Evolutionary conservation across 768 basidiomycete genomes (phyloP).

Genomic region (Mycena metata): DNA sequence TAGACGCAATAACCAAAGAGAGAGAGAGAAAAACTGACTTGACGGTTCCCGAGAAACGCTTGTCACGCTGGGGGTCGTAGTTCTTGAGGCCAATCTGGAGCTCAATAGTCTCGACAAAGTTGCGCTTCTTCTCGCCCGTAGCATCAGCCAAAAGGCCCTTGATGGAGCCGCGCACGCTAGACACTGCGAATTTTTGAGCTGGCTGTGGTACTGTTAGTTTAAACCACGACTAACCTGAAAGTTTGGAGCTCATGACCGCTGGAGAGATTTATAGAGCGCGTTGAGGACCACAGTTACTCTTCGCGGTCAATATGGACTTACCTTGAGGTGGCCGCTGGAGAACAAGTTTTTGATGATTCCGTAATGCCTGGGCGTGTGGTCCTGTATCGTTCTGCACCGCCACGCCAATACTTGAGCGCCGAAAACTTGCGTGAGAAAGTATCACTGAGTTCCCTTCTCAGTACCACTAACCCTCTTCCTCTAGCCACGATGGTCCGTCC

Average conservation of each 20-base stretch:
- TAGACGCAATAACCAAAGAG: background rate
- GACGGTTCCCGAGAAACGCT: constrained; percentile 99
- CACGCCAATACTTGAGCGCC: background rate
- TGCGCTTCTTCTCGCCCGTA: constrained; percentile 90
- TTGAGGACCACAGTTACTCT: too few relatives aligned
- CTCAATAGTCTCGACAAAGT: constrained; percentile 97
- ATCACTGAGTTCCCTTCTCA: background rate
- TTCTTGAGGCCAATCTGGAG: constrained; percentile 98
- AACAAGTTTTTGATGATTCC: too few relatives aligned
- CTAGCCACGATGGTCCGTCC: constrained; percentile 32
- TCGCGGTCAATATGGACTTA: too few relatives aligned
- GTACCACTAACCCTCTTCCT: constrained; percentile 15
- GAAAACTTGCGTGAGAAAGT: too few relatives aligned
- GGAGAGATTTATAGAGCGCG: background rate
- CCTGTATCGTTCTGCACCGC: background rate
- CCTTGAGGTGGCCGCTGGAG: constrained; percentile 2
- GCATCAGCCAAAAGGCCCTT: constrained; percentile 90
- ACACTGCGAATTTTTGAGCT: constrained; percentile 91
- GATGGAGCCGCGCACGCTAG: constrained; percentile 99
- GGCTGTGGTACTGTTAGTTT: background rate
- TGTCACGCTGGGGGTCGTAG: constrained; percentile 99
- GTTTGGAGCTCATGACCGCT: constrained; percentile 42
- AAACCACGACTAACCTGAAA: too few relatives aligned
- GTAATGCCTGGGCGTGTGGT: too few relatives aligned
- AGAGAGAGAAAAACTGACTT: constrained; percentile 67